These are phyloP conservation scores for Astraeus odoratus DNA, from an alignment of 768 basidiomycete genomes.

Conservation along the genomic window DNA sequence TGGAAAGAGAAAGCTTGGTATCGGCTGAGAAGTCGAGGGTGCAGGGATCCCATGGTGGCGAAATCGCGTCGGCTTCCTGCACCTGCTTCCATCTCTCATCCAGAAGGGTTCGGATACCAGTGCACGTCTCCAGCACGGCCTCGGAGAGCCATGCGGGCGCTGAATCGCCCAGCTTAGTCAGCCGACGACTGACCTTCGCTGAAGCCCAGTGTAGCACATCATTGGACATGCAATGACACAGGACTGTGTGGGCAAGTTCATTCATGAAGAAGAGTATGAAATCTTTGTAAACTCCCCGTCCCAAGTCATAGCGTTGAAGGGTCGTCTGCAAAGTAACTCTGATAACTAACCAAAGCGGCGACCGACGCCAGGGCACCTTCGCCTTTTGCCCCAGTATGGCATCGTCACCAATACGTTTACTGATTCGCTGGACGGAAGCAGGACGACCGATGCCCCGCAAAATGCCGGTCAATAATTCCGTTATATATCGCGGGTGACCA, in stretches of 20 bases:
- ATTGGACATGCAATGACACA: constrained; percentile 10
- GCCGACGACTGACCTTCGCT: constrained; percentile 31
- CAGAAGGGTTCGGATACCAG: constrained; percentile 15
- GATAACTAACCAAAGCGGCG: constrained; percentile 43
- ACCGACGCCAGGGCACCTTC: constrained; percentile 41
- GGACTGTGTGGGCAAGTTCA: constrained; percentile 6
- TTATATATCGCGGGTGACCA: constrained; percentile 40
- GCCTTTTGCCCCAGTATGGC: constrained; percentile 34
- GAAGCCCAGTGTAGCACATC: constrained; percentile 32
- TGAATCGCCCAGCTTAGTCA: constrained; percentile 29
- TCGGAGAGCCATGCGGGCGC: constrained; percentile 13
- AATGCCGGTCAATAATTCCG: constrained; percentile 42
- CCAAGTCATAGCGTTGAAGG: constrained; percentile 12
- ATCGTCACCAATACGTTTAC: constrained; percentile 42
- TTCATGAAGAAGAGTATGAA: constrained; percentile 29
- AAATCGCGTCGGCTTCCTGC: constrained; percentile 20
- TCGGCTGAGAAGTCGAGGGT: constrained; percentile 25
- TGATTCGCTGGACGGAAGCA: constrained; percentile 21
- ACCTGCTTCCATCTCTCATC: constrained; percentile 31
- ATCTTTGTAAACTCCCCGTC: constrained; percentile 21
- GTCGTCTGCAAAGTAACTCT: constrained; percentile 40
- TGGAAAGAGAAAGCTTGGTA: constrained; percentile 26
- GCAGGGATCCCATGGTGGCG: constrained; percentile 24
- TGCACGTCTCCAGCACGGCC: constrained; percentile 5
- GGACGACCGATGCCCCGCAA: constrained; percentile 32